Base-by-base conservation (phyloP, 257 asterid species). In the Capsicum baccatum region DNA sequence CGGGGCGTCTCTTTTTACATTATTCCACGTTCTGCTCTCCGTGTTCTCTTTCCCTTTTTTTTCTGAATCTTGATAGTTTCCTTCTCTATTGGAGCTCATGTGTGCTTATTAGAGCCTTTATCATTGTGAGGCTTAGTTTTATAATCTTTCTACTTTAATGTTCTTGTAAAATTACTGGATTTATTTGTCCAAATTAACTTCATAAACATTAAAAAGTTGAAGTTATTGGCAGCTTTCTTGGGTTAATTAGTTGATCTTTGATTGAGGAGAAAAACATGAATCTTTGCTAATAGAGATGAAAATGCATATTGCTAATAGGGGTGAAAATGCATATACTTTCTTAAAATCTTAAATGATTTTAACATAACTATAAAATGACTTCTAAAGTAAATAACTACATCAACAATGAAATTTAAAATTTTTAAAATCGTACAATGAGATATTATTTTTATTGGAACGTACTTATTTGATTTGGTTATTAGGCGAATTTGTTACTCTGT, bases 271-370 rank as follows among this genome's bases (percentile, higher is more conserved):
- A 68, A 35, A 68, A 37, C 76, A 37, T 14, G 13, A 35, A 68
- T 17, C 74, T 35, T 67, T 14, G 50, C 50, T 67, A 13, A 14
- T 67, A 1, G 26, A 68, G 78, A 14, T 68, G 54, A 16, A 68
- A 68, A 39, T 39, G 5, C 44, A 39, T 48, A 12, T 66, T 13
- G 48, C 48, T 66, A 33, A 13, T 66, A 1, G 52, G 39, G 78
- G 26, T 68, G 54, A 16, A 68, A 68, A 39, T 11, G 37, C 54
- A 8, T 37, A 3, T 68, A 39, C 21, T 14, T 37, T n/a, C 21
- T 68, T 68, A 42, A 68, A 68, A 39, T 68, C 26, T 39, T 68
- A 12, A 39, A 68, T 68, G 78, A 68, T 54, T 68, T 68, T 3
- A 39, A n/a, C 26, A 8, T 39, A 68, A 39, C 14, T 39, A 68